Conservation (phyloP, 768 basidiomycete species). For the Panus rudis region DNA sequence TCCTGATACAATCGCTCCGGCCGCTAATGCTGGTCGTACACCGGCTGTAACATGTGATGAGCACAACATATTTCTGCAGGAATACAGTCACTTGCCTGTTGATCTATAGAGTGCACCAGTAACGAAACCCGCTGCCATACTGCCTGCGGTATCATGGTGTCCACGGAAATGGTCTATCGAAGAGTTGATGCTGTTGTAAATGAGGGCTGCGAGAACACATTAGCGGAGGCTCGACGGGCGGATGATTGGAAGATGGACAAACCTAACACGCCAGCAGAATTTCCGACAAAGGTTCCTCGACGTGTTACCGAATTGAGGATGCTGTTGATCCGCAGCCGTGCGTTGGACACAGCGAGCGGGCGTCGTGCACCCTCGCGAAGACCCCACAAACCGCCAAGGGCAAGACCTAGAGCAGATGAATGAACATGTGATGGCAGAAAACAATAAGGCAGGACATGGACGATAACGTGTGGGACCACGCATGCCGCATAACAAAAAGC, state of each 20-base stretch:
- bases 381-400: slow-evolving; percentile 93
- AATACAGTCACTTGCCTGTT: slow-evolving; percentile 61
- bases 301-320: slow-evolving; percentile 94
- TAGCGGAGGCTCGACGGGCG: not conserved
- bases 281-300: slow-evolving; percentile 96
- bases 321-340: slow-evolving; percentile 91
- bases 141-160: slow-evolving; percentile 85
- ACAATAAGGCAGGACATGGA: slow-evolving; percentile 68
- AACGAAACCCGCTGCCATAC: slow-evolving; percentile 86
- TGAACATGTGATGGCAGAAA: slow-evolving; percentile 72
- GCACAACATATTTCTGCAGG: slow-evolving; percentile 19
- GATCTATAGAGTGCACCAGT: slow-evolving; percentile 92
- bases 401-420: slow-evolving; percentile 70
- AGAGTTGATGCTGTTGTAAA: slow-evolving; percentile 96
- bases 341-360: slow-evolving; percentile 80
- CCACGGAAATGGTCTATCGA: slow-evolving; percentile 84
- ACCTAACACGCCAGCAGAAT: slow-evolving; percentile 98
- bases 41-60: slow-evolving; percentile 62
- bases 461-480: slow-evolving; percentile 67
- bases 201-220: slow-evolving; percentile 63
- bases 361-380: slow-evolving; percentile 87
- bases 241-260: slow-evolving; percentile 17
- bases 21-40: slow-evolving; percentile 80
- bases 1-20: slow-evolving; percentile 84
- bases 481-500: slow-evolving; percentile 4